Base-by-base conservation (phyloP, 495 filamentous ascomycete genomes). In the Articulospora tetracladia region DNA sequence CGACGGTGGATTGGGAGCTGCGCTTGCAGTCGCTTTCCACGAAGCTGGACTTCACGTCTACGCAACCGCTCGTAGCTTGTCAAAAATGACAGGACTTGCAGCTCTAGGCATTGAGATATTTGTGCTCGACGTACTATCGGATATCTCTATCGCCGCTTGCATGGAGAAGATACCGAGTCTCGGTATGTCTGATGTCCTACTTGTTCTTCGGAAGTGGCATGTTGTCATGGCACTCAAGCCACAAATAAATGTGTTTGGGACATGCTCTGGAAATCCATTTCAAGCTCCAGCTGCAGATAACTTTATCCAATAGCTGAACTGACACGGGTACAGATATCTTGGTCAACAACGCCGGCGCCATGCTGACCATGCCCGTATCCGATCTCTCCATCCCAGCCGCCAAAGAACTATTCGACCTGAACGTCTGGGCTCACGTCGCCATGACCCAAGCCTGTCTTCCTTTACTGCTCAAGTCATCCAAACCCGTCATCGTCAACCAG, bases 391-490 rank as follows among this genome's bases (percentile, higher is more conserved):
- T 84, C 8, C 74, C 73, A 8, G 70, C 69, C 1, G 70, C 74
- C 0, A 73, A 75, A 44, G 60, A 65, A 2, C 64, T 83, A 1
- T 78, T 82, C 56, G 75, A 86, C 20, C 67, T 76, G 22, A 86
- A 87, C 55, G 71, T 87, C 46, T 81, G 79, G 63, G 74, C 69
- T 12, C 62, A 72, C 3, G 60, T 86, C 41, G 73, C 72, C 3
- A 73, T 83, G 34, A 80, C 77, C 8, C 77, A 83, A 56, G 78
- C 76, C 1, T 86, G 86, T 67, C 55, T 78, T n/a, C 76, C 77
- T 12, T 63, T 83, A 11, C 59, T 86, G 36, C 69, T 83, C 20
- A 59, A 65, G 20, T 65, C 75, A 20, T 70, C 69, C 46, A 12
- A 12, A 49, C 11, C 11, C 11, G 70, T 71, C 6, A 69, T 83